Percentiles rank a stretch among this genome's conserved stretches.
Evolutionary conservation across 1,284 basidiomycete species (phyloP).

Genomic region (Stygiomarasmius scandens): DNA sequence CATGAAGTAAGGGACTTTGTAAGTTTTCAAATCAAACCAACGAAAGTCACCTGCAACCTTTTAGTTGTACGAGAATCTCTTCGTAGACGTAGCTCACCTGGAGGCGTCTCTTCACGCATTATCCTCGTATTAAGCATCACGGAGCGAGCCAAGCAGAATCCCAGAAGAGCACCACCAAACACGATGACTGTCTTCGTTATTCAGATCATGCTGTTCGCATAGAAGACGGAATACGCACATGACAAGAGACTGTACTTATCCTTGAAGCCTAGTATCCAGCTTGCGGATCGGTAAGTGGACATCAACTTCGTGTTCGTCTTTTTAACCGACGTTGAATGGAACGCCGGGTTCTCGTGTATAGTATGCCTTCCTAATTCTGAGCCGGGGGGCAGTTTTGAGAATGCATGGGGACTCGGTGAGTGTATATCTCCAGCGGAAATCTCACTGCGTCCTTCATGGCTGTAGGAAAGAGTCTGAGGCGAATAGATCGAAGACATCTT

Average conservation of each 20-base stretch:
- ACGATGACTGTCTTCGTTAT: slow-evolving; percentile 19
- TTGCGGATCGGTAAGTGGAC: slow-evolving; percentile 22
- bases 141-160: slow-evolving; percentile 26
- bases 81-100: slow-evolving; percentile 20
- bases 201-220: not conserved
- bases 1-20: slow-evolving; percentile 24
- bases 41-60: slow-evolving; percentile 28
- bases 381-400: not conserved
- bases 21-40: slow-evolving; percentile 24
- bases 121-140: slow-evolving; percentile 22
- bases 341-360: not conserved
- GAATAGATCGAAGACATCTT: not conserved
- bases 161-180: slow-evolving; percentile 30
- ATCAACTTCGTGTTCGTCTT: not conserved
- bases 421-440: not conserved
- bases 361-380: not conserved
- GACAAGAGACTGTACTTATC: slow-evolving; percentile 25
- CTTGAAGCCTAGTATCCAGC: slow-evolving; percentile 28
- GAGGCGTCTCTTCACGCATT: slow-evolving; percentile 11
- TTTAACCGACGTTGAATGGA: not conserved
- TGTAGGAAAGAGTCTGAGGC: not conserved
- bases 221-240: slow-evolving; percentile 18
- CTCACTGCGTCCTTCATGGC: not conserved
- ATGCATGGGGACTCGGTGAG: not conserved
- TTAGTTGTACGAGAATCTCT: too few species aligned